Evolutionary conservation across 345 rosid species (phyloP), one percentile per base, ranked within the genome.

Genomic region (Pugionium dolabratum): DNA sequence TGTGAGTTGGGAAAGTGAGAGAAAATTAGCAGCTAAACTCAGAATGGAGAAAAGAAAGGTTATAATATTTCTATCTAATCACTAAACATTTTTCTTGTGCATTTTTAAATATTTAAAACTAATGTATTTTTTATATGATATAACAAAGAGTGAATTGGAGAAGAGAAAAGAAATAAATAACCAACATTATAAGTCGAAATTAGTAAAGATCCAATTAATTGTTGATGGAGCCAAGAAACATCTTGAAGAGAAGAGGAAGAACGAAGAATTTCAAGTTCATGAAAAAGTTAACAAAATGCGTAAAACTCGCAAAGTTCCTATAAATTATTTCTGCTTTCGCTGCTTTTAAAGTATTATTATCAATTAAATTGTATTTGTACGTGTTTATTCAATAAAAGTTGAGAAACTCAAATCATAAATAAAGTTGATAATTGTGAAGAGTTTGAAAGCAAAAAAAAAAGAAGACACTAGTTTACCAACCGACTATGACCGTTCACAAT

Each of bases 1-100:
- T 67, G 62, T 80, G 71, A 76, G 64, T 2, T 85, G 96, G 98
- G 89, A 87, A 84, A 81, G 80, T 6, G 81, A 83, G 48, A 89
- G 77, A 83, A 89, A 85, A 76, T 58, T 62, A 70, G 78, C 72
- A 66, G 86, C 84, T 55, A 83, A 62, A 59, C 80, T 73, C 32
- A 75, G 58, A 58, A 77, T 80, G 82, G 95, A 89, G 51, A 79
- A 66, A 75, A 83, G 63, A 76, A 80, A 78, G 95, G 96, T 89
- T 30, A 7, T 8, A 18, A 18, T 18, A 9, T 18, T 52, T 52
- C 36, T 26, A 59, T 45, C 26, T 31, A 43, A 52, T 34, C 4
- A 31, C 32, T 59, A 26, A 48, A 35, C 3, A 37, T 3, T 2
- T 2, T 9, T 35, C 32, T 33, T n/a, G 4, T 36, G 35, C 52